Conservation (phyloP, 805 yeast genomes). For the Grigorovia humatica region DNA sequence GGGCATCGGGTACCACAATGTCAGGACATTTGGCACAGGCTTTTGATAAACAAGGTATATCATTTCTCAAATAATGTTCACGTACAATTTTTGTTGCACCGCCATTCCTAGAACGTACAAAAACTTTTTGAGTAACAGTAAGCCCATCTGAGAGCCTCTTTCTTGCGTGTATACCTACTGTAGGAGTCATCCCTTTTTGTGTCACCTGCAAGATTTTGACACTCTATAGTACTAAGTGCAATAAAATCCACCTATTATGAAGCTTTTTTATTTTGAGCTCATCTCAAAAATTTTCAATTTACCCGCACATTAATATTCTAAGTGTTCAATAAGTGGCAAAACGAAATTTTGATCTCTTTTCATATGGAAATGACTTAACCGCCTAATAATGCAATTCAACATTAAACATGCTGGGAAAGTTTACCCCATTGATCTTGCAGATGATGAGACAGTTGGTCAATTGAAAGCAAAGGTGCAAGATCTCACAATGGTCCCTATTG, state of each 20-base stretch:
- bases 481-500: conserved; percentile 73
- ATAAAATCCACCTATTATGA: neutral
- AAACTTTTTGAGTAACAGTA: conserved; percentile 77
- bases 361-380: too few relatives aligned
- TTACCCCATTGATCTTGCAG: conserved; percentile 36
- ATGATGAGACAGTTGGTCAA: conserved; percentile 35
- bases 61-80: conserved; percentile 87
- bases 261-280: neutral
- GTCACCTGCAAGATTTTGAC: too few relatives aligned
- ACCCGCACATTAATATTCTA: neutral
- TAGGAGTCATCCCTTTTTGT: neutral
- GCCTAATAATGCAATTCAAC: conserved; percentile 11
- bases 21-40: conserved; percentile 54
- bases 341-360: neutral
- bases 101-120: conserved; percentile 83
- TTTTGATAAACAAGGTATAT: conserved; percentile 81
- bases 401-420: conserved; percentile 63
- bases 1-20: conserved; percentile 46
- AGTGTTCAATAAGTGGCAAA: conserved; percentile 2
- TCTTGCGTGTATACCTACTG: conserved; percentile 19
- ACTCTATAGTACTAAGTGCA: too few relatives aligned
- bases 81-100: conserved; percentile 79
- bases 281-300: neutral
- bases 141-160: conserved; percentile 42
- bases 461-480: conserved; percentile 60